These are phyloP conservation scores for Flaveria ramosissima DNA, from an alignment of 129 eudicot species.

Conservation along the genomic window DNA sequence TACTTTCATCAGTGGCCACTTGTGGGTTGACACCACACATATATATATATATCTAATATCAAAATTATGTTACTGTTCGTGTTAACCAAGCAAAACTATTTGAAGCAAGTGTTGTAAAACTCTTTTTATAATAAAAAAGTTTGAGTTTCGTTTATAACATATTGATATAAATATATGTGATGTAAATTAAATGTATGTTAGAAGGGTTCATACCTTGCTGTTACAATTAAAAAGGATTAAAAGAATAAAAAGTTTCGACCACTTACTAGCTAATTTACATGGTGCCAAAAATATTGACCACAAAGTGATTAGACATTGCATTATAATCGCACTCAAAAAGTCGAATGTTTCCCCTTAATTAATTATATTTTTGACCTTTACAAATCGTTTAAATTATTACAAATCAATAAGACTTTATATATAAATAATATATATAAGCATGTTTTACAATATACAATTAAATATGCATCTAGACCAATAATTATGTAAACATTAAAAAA, in stretches of 20 bases:
- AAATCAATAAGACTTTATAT: not conserved
- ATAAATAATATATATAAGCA: not conserved
- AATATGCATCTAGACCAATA: too few species aligned
- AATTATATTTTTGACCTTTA: conserved; percentile 12
- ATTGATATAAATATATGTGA: too few species aligned
- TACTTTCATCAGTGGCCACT: conserved; percentile 27
- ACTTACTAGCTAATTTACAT: conserved; percentile 21
- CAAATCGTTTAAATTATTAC: conserved; percentile 3
- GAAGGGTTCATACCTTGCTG: too few species aligned
- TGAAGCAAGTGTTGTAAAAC: too few species aligned
- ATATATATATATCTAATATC: not conserved
- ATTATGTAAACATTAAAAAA: not conserved
- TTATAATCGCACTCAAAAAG: conserved; percentile 39
- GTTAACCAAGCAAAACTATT: not conserved
- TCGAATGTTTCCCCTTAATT: conserved; percentile 17
- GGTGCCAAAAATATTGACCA: conserved; percentile 28
- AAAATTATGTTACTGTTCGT: not conserved
- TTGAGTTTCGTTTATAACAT: too few species aligned
- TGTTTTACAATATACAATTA: not conserved
- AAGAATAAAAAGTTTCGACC: conserved; percentile 7
- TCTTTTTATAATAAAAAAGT: too few species aligned
- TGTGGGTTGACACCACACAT: conserved; percentile 21
- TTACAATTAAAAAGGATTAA: too few species aligned
- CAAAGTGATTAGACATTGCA: conserved; percentile 44
- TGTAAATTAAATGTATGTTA: too few species aligned